A percentile compares a stretch with the other conserved stretches of the same genome.
Evolutionary conservation across 257 asterid genomes (phyloP).

Genomic region (Anisodus acutangulus): DNA sequence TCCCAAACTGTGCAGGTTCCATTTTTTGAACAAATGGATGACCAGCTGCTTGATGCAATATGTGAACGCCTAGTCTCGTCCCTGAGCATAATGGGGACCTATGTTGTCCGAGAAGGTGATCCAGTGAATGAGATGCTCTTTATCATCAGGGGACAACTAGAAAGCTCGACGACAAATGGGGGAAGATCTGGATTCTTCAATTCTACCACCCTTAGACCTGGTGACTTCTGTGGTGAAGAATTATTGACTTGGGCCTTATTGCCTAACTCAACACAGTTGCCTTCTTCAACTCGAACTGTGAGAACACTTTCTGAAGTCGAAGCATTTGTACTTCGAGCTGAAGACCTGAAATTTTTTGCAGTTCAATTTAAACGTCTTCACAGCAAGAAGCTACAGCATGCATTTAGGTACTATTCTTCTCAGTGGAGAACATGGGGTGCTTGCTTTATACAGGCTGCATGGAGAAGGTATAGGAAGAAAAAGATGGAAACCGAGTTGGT

Average conservation of each 20-base stretch:
- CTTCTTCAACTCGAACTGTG: conserved; percentile 81
- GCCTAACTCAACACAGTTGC: conserved; percentile 76
- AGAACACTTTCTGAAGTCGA: conserved; percentile 83
- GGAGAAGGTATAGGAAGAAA: conserved; percentile 75
- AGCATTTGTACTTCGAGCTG: conserved; percentile 89
- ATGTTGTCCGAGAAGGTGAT: conserved; percentile 78
- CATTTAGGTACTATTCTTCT: conserved; percentile 84
- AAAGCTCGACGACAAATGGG: conserved; percentile 91
- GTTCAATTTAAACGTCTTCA: conserved; percentile 82
- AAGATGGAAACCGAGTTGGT: conserved; percentile 65
- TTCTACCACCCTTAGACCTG: conserved; percentile 73
- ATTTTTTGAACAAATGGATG: conserved; percentile 90
- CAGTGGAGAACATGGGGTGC: conserved; percentile 99
- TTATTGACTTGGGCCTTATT: conserved; percentile 91
- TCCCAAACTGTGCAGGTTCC: conserved; percentile 63
- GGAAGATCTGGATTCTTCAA: conserved; percentile 91
- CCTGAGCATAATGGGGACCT: conserved; percentile 71
- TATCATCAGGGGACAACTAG: conserved; percentile 83
- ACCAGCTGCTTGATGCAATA: conserved; percentile 86
- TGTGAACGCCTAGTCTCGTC: conserved; percentile 81
- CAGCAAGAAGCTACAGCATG: conserved; percentile 91
- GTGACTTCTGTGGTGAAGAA: conserved; percentile 95
- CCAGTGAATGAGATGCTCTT: conserved; percentile 90
- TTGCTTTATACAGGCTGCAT: conserved; percentile 72
- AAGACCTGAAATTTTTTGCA: conserved; percentile 84